Evolutionary conservation across 2,329 filamentous ascomycete genomes (phyloP).

Genomic region (Xylaria sp.): DNA sequence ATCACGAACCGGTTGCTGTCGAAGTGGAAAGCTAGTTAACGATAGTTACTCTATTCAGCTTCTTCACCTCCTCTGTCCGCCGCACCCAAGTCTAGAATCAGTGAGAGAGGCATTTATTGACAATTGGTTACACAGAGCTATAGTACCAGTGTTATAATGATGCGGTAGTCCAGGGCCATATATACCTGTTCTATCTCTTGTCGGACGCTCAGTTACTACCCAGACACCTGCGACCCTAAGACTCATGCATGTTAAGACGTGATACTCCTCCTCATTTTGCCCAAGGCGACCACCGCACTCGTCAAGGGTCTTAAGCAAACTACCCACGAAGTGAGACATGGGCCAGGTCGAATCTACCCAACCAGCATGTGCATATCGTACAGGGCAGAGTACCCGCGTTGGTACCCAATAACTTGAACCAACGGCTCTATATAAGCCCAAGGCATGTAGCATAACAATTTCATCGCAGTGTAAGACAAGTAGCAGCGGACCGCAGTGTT

Average conservation of each 20-base stretch:
- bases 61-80: neutral
- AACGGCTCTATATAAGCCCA: slow-evolving; percentile 8
- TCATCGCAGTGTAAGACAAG: slow-evolving; percentile 18
- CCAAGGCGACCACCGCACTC: neutral
- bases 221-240: neutral
- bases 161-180: neutral
- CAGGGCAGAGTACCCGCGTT: slow-evolving; percentile 32
- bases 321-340: slow-evolving; percentile 1
- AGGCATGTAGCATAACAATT: slow-evolving; percentile 13
- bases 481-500: slow-evolving; percentile 19
- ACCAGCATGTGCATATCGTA: slow-evolving; percentile 39
- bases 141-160: neutral
- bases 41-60: neutral
- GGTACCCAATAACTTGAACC: slow-evolving; percentile 30
- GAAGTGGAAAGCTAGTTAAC: neutral
- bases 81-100: neutral
- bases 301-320: slow-evolving; percentile 9
- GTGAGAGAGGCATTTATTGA: neutral
- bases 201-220: neutral
- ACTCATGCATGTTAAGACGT: neutral
- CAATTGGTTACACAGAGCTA: neutral
- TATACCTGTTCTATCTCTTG: neutral
- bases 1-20: neutral
- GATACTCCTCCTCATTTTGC: neutral
- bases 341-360: slow-evolving; percentile 38